Base-by-base conservation (phyloP, 1,284 basidiomycete species). In the Trametes hirsuta region DNA sequence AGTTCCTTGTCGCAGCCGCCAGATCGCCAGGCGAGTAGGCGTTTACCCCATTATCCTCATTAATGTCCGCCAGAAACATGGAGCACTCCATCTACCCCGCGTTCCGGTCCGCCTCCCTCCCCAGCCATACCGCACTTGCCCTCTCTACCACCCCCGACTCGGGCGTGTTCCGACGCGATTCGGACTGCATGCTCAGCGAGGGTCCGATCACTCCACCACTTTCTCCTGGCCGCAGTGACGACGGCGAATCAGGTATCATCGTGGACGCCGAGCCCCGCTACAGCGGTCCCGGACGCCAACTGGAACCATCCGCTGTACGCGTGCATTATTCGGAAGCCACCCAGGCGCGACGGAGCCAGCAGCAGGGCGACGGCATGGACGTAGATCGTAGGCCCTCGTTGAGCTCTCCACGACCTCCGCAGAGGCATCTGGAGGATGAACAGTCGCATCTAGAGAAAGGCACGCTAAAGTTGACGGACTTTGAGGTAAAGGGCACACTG, bases 401-500 rank as follows among this genome's bases (percentile, higher is more conserved):
- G 10, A 62, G 50, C 47, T 62, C 75, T 1, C 73, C 78, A 12
- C 74, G 74, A 49, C 79, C 75, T 6, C 84, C 86, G 4, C 76
- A 79, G n/a, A 78, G 86, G 54, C 75, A 85, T 42, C 76, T 91
- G 6, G 88, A 91, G 67, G 86, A 91, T 61, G 88, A 91, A 66
- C 76, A 81, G 66, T 83, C 85, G 42, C 88, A 87, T 69, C 74
- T 91, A 3, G 48, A 83, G 80, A 77, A 77, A 58, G 85, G 87
- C 12, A 66, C 74, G 34, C 76, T 92, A 62, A 85, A 81, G 64
- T 72, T 93, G 55, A 86, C 86, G 11, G 91, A 93, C 71, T 93
- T 93, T 65, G 89, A 93, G 72, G 87, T 93, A 57, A 83, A 87
- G 66, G 89, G 91, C 14, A 88, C 90, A 5, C 74, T 93, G 59